Evolutionary conservation across 768 basidiomycete genomes (phyloP), one percentile per base, ranked within the genome.

Genomic region (Boletus vinaceobasis): DNA sequence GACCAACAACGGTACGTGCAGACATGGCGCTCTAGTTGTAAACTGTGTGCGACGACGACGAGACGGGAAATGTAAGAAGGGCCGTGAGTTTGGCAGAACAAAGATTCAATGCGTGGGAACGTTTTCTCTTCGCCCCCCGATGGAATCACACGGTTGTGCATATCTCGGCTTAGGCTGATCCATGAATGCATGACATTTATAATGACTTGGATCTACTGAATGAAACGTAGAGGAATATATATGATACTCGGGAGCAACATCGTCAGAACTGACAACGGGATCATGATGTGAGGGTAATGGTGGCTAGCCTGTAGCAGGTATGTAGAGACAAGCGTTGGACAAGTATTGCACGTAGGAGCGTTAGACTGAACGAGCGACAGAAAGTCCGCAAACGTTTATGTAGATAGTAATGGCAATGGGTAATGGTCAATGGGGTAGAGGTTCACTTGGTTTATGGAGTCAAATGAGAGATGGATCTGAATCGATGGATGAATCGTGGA

Each of bases 1-100:
- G 71, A 53, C 86, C 85, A 47, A 88, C 69, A 47, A 87, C 68
- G 39, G 77, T 78, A 69, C 84, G 79, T 43, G 69, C 54, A 56
- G 73, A 73, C 69, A 74, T 74, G 72, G 74, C 66, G 43, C n/a
- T n/a, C n/a, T n/a, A n/a, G n/a, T n/a, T n/a, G n/a, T n/a, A n/a
- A 56, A 11, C 32, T 33, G 32, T 33, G 32, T n/a, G n/a, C n/a
- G n/a, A n/a, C 10, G 32, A 33, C 32, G 32, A 33, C 15, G 15
- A 37, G 36, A n/a, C n/a, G n/a, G n/a, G n/a, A n/a, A n/a, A n/a
- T n/a, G n/a, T n/a, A n/a, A n/a, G n/a, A n/a, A n/a, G n/a, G n/a
- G n/a, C n/a, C n/a, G n/a, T n/a, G n/a, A n/a, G n/a, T n/a, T n/a
- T n/a, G n/a, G n/a, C n/a, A 31, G 39, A 54, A 40, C 37, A 40